Evolutionary conservation across 2,329 filamentous ascomycete genomes (phyloP), one percentile per base, ranked within the genome.

Genomic region (Apiospora malaysiana): DNA sequence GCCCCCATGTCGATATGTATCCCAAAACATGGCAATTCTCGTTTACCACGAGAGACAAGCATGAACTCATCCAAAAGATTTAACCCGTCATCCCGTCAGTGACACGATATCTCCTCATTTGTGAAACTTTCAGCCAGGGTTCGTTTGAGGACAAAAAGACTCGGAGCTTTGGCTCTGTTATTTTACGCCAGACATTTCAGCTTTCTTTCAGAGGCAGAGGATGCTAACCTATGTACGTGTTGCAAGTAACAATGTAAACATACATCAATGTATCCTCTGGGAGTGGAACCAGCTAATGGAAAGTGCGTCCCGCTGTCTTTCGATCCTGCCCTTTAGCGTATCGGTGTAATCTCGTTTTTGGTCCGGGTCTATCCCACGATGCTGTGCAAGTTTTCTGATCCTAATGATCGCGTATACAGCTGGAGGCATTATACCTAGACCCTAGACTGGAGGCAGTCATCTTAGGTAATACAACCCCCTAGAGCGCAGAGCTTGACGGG

Each of bases 201-300:
- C 2, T 4, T 59, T 2, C 14, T 21, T 59, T 18, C 27, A 10
- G 12, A n/a, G 27, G 2, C 3, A 1, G 27, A 21, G 27, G 9
- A 10, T 59, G 51, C 25, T 9, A n/a, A n/a, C n/a, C n/a, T n/a
- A n/a, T n/a, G n/a, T n/a, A 59, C 51, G 9, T 21, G 2, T 14
- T n/a, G 32, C 49, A 63, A n/a, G 56, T 40, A 63, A 63, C 40
- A 63, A 63, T 40, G n/a, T n/a, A n/a, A n/a, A n/a, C n/a, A n/a
- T n/a, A n/a, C n/a, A n/a, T n/a, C n/a, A n/a, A n/a, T n/a, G n/a
- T n/a, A 63, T 63, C 56, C 21, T 63, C 27, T 63, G 56, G 8
- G 56, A 40, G 56, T 21, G 32, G 27, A 23, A n/a, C 51, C 27
- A 27, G 56, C 27, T 37, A 18, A 40, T 40, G 21, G 56, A 63